Conservation (phyloP, 169 alveolate species). For the Plasmodium gallinaceum region DNA sequence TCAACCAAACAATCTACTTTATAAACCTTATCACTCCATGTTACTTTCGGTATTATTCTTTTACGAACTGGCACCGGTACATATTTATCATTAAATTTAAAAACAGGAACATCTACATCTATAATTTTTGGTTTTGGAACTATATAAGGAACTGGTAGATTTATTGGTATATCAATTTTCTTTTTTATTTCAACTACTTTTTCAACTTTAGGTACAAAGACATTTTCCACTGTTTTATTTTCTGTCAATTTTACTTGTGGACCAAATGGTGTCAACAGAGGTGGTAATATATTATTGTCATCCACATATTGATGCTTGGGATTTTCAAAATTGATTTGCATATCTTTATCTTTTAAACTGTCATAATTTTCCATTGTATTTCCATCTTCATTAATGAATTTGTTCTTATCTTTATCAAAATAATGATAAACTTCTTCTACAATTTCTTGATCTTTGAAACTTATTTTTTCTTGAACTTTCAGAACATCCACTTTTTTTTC, state of each 20-base stretch:
- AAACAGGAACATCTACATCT: slow-evolving; percentile 82
- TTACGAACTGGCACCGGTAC: slow-evolving; percentile 83
- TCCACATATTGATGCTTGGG: slow-evolving; percentile 1
- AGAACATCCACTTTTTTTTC: slow-evolving; percentile 70
- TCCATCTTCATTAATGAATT: neutral
- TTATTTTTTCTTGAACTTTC: slow-evolving; percentile 61
- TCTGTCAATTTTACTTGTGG: slow-evolving; percentile 56
- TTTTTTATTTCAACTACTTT: slow-evolving; percentile 68
- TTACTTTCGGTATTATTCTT: slow-evolving; percentile 81
- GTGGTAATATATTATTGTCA: neutral
- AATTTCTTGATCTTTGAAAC: slow-evolving; percentile 79
- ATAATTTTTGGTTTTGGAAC: slow-evolving; percentile 83
- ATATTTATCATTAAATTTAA: slow-evolving; percentile 82
- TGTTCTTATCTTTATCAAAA: slow-evolving; percentile 46
- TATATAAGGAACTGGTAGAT: slow-evolving; percentile 82
- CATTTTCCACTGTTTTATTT: slow-evolving; percentile 41
- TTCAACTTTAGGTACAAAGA: slow-evolving; percentile 66
- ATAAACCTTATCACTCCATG: slow-evolving; percentile 80
- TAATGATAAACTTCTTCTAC: slow-evolving; percentile 76
- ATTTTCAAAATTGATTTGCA: neutral
- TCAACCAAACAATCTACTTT: slow-evolving; percentile 81
- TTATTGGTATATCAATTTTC: slow-evolving; percentile 69
- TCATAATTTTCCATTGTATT: neutral
- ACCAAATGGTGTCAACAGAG: slow-evolving; percentile 74
- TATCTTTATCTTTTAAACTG: neutral